Evolutionary conservation across 345 rosid species (phyloP), one percentile per base, ranked within the genome.

Genomic region (Syzygium jambos): DNA sequence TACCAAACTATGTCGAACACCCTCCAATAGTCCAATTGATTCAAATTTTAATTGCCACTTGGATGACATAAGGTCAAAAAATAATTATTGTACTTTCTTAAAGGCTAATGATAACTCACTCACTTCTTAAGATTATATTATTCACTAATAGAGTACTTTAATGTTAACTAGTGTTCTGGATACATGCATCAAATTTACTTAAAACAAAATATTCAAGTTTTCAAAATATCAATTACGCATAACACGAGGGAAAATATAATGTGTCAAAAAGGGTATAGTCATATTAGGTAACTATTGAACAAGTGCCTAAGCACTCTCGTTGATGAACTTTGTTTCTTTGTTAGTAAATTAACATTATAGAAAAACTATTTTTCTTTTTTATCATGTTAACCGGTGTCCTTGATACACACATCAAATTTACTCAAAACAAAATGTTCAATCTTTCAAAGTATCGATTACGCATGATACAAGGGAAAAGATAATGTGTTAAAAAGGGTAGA

Each of bases 141-240:
- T 34, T 68, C 30, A 34, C 16, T 68, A 17, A 34, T 8, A 16
- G 19, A 1, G 46, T 19, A 30, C 2, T 34, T 1, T 21, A 1
- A 34, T 68, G 78, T 68, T 17, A 30, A 68, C 23, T 3, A 34
- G 5, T 38, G 17, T 34, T 68, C 1, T 2, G 12, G 78, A 15
- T 30, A 16, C 46, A 43, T 0, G 1, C 8, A 17, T 30, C 1
- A 30, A 10, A 61, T 61, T n/a, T 27, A 61, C 73, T 13, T 15
- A 13, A n/a, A 6, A 61, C 6, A n/a, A 13, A n/a, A n/a, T 43
- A 43, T 13, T 4, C 27, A 11, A 59, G 27, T 4, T 25, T 61
- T 61, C 0, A 0, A n/a, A 61, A 3, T 3, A n/a, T 6, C 14
- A 0, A 14, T 2, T 5, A 11, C 8, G 11, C 43, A 61, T 61